Evolutionary conservation across 257 asterid genomes (phyloP).

Genomic region (Phtheirospermum japonicum): DNA sequence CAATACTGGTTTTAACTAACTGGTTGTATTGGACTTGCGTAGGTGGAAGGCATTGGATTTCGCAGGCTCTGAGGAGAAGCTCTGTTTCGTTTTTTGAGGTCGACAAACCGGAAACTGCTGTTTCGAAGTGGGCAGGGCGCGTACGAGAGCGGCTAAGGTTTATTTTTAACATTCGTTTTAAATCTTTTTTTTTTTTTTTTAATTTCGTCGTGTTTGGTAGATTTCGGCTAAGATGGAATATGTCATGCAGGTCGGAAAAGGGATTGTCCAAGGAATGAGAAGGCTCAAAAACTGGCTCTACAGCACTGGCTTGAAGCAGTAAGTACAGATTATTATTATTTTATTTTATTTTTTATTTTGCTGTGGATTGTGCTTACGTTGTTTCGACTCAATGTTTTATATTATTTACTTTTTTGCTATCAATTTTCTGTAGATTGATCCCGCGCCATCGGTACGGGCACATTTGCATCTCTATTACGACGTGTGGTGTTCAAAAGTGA

Average conservation of each 20-base stretch:
- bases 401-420: not conserved
- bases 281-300: constrained; percentile 86
- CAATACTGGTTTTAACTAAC: constrained; percentile 23
- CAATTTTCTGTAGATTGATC: constrained; percentile 66
- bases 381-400: not conserved
- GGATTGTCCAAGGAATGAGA: constrained; percentile 93
- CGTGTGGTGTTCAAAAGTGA: constrained; percentile 81
- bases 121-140: constrained; percentile 92
- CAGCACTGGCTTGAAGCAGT: constrained; percentile 99
- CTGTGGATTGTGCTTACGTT: no score
- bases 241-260: constrained; percentile 73
- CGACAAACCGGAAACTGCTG: constrained; percentile 82
- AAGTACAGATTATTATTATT: no score
- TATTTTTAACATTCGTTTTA: no score
- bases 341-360: no score
- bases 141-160: constrained; percentile 94
- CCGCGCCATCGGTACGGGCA: constrained; percentile 98
- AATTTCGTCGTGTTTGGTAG: not conserved
- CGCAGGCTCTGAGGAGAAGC: constrained; percentile 77
- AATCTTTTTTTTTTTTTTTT: constrained; percentile 9
- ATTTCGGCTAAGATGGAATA: constrained; percentile 13
- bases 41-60: constrained; percentile 98
- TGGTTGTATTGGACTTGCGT: constrained; percentile 4
- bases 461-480: constrained; percentile 84
- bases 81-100: constrained; percentile 80